A percentile compares a stretch with the other conserved stretches of the same genome.
Evolutionary conservation across 2,329 filamentous ascomycete genomes (phyloP).

Genomic region (Fusarium mundagurra): DNA sequence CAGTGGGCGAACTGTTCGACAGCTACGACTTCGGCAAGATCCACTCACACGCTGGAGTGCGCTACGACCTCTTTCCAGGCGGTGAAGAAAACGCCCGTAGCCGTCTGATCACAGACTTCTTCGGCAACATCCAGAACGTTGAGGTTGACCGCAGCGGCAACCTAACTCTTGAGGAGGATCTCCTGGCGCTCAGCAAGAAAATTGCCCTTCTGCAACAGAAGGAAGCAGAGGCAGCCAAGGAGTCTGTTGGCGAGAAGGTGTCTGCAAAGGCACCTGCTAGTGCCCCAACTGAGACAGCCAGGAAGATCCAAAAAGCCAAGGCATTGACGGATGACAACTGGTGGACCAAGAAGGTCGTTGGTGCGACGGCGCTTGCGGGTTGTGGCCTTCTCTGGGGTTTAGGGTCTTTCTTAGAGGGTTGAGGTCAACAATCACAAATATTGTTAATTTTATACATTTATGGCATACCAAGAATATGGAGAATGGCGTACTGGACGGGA

Average conservation of each 20-base stretch:
- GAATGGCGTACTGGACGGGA: constrained; percentile 14
- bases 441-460: background rate
- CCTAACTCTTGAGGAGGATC: constrained; percentile 73
- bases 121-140: constrained; percentile 97
- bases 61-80: constrained; percentile 94
- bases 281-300: constrained; percentile 42
- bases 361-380: constrained; percentile 69
- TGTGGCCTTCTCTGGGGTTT: constrained; percentile 69
- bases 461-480: constrained; percentile 1
- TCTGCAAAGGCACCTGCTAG: constrained; percentile 43
- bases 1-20: constrained; percentile 92
- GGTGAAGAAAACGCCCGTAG: constrained; percentile 80
- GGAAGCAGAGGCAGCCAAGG: constrained; percentile 56
- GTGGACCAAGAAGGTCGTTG: constrained; percentile 72
- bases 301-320: constrained; percentile 56
- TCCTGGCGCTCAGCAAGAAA: constrained; percentile 77
- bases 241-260: constrained; percentile 36
- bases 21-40: constrained; percentile 96
- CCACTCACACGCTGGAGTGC: constrained; percentile 88
- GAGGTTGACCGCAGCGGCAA: constrained; percentile 78
- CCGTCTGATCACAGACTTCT: constrained; percentile 93
- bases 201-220: constrained; percentile 64
- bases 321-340: constrained; percentile 73
- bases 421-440: background rate
- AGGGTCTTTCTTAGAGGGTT: constrained; percentile 61